Evolutionary conservation across 2,329 filamentous ascomycete genomes (phyloP).

Genomic region (Didymella pomorum): DNA sequence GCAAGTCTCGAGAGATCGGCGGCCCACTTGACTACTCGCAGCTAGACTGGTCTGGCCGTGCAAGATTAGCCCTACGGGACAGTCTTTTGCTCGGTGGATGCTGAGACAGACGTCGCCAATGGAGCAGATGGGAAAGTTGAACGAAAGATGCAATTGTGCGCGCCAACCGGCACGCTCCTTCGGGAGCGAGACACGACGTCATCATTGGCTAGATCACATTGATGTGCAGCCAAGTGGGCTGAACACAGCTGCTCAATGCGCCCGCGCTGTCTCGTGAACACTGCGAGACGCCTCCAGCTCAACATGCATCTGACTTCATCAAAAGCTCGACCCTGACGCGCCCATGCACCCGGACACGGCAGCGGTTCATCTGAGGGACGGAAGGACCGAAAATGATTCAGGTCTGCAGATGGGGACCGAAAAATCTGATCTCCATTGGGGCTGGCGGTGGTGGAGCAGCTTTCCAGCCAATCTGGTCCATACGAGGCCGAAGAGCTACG

Average conservation of each 20-base stretch:
- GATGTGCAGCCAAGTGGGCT: conserved; percentile 19
- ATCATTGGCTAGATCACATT: conserved; percentile 1
- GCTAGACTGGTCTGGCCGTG: conserved; percentile 19
- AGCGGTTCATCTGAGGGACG: neutral
- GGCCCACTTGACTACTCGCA: conserved; percentile 17
- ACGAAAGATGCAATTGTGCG: conserved; percentile 15
- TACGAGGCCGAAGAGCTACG: neutral
- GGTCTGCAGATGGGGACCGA: conserved; percentile 6
- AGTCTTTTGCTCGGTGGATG: conserved; percentile 6
- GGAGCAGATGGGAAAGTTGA: conserved; percentile 13
- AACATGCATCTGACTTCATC: neutral
- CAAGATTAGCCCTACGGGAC: conserved; percentile 12
- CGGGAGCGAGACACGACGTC: conserved; percentile 3
- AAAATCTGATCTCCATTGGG: conserved; percentile 12
- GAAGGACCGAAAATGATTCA: conserved; percentile 1
- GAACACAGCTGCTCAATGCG: neutral
- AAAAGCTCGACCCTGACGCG: neutral
- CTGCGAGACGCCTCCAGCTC: conserved; percentile 1
- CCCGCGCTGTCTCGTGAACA: conserved; percentile 7
- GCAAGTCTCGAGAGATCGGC: conserved; percentile 27
- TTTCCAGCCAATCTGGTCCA: conserved; percentile 6
- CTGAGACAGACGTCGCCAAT: conserved; percentile 1
- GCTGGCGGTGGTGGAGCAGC: conserved; percentile 5
- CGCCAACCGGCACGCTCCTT: neutral
- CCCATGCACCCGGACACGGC: conserved; percentile 2